These are phyloP conservation scores for Porphyrellus cyaneotinctus DNA, from an alignment of 768 basidiomycete genomes.

Conservation along the genomic window DNA sequence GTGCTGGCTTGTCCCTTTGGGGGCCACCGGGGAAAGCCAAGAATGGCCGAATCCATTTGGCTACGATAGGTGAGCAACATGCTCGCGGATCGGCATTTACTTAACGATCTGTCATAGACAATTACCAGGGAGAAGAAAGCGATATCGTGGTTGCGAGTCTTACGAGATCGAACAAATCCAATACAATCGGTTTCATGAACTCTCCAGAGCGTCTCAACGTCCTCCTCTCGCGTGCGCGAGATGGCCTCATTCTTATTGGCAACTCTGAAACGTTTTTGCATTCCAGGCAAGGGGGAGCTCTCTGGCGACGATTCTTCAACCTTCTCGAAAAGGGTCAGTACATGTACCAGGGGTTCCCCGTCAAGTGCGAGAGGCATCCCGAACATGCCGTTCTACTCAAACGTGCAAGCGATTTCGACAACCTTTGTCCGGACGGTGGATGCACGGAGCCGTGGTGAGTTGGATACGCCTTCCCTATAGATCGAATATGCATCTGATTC, in stretches of 20 bases:
- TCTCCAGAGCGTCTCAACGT: conserved; percentile 68
- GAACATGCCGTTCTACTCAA: conserved; percentile 37
- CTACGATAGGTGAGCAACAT: conserved; percentile 54
- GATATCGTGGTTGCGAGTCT: conserved; percentile 61
- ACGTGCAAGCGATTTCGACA: conserved; percentile 46
- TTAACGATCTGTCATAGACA: conserved; percentile 41
- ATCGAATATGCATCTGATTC: too few species aligned
- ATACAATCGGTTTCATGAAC: conserved; percentile 68
- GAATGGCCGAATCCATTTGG: conserved; percentile 43
- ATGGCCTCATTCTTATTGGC: conserved; percentile 63
- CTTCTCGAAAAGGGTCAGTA: conserved; percentile 10
- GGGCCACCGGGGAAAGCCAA: conserved; percentile 38
- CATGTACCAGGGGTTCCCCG: conserved; percentile 41
- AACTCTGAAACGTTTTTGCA: conserved; percentile 55
- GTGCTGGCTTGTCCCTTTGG: conserved; percentile 46
- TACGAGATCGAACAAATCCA: conserved; percentile 52
- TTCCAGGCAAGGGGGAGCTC: conserved; percentile 12
- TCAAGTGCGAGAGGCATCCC: conserved; percentile 52
- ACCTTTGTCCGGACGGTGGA: conserved; percentile 56
- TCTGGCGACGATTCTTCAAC: conserved; percentile 14
- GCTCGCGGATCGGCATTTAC: not conserved
- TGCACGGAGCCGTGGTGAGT: conserved; percentile 56
- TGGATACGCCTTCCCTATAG: rapidly evolving
- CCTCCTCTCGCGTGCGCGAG: conserved; percentile 61
- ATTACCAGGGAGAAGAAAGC: conserved; percentile 74